Evolutionary conservation across 768 basidiomycete genomes (phyloP).

Genomic region (Rubroboletus satanas): DNA sequence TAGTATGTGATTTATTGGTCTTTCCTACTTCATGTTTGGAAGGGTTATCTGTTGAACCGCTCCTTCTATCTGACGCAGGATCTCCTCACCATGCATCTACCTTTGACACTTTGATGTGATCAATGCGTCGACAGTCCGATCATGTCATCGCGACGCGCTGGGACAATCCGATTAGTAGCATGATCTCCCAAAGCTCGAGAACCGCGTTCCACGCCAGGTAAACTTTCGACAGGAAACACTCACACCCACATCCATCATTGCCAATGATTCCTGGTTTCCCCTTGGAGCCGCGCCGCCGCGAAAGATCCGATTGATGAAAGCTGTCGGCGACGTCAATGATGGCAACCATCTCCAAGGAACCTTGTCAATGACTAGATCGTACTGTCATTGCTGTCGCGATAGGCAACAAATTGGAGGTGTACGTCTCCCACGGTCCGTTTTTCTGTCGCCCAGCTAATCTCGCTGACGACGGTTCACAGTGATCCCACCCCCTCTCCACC

Average conservation of each 20-base stretch:
- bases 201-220: neutral
- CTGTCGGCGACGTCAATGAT: neutral
- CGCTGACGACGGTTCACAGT: neutral
- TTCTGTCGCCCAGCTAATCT: neutral
- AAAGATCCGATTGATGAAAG: neutral
- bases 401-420: neutral
- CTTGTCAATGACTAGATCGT: neutral
- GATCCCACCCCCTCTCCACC: neutral
- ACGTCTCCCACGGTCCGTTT: neutral
- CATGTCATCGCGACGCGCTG: neutral
- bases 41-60: neutral
- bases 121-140: constrained; percentile 1
- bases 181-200: neutral
- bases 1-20: constrained; percentile 4
- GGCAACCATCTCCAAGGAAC: neutral
- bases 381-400: neutral
- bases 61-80: constrained; percentile 3
- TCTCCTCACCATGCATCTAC: neutral
- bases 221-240: neutral
- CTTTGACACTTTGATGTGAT: constrained; percentile 3
- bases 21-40: neutral
- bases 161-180: neutral
- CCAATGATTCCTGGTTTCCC: neutral
- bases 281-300: neutral
- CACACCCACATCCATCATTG: neutral